Conservation (phyloP, 345 rosid species). For the Hibiscus mutabilis region DNA sequence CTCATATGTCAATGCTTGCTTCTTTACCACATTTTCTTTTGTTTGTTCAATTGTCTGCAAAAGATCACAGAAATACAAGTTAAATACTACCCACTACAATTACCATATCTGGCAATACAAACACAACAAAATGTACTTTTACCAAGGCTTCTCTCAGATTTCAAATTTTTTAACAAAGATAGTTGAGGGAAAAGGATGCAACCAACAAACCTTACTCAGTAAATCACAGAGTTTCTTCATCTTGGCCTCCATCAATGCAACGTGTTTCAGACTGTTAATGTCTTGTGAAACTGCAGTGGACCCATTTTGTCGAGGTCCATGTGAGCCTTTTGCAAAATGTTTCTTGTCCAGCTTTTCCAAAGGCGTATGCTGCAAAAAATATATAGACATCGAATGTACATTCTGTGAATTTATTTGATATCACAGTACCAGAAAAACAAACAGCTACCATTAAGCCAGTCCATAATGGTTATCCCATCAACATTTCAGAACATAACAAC, state of each 20-base stretch:
- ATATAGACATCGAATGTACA: neutral
- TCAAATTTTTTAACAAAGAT: neutral
- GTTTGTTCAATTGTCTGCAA: constrained; percentile 64
- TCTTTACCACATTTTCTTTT: constrained; percentile 81
- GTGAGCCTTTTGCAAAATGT: constrained; percentile 75
- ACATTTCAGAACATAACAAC: neutral
- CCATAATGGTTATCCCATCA: neutral
- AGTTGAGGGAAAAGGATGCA: neutral
- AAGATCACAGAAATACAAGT: constrained; percentile 5
- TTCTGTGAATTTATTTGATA: constrained; percentile 1
- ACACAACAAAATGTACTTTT: neutral
- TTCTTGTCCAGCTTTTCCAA: constrained; percentile 81
- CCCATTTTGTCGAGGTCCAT: constrained; percentile 47
- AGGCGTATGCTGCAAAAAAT: constrained; percentile 54
- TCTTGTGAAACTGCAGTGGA: constrained; percentile 38
- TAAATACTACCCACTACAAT: neutral
- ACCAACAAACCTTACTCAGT: constrained; percentile 59
- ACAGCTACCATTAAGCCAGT: neutral
- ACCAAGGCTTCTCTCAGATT: neutral
- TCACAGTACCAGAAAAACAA: neutral
- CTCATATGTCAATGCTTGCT: constrained; percentile 88
- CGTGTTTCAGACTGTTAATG: constrained; percentile 41
- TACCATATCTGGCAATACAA: neutral
- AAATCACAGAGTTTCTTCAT: constrained; percentile 59
- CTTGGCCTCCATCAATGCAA: constrained; percentile 73